Conservation (phyloP, 129 eudicot species). For the Heracleum sosnowskyi region DNA sequence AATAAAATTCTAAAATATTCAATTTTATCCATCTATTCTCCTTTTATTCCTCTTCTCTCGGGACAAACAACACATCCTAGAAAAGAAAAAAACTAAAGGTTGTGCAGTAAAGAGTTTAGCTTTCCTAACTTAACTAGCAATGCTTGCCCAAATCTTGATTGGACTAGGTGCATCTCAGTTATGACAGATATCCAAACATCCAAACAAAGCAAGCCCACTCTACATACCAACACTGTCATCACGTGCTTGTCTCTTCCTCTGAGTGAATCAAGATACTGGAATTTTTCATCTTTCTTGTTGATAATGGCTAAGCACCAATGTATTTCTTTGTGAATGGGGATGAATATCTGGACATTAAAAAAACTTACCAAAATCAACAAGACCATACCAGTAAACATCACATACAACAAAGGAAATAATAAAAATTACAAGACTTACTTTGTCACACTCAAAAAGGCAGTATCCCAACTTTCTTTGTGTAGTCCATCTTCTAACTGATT, state of each 20-base stretch:
- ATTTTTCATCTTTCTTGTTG: conserved; percentile 19
- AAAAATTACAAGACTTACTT: conserved; percentile 30
- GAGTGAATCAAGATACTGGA: conserved; percentile 82
- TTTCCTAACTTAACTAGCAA: not conserved
- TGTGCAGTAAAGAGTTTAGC: not conserved
- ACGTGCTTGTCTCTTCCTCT: conserved; percentile 26
- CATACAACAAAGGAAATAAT: not conserved
- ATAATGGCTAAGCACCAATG: conserved; percentile 21
- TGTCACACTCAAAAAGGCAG: conserved; percentile 83
- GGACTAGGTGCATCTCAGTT: not conserved
- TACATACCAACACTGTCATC: conserved; percentile 63
- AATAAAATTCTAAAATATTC: not conserved
- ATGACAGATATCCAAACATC: not conserved
- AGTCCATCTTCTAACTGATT: conserved; percentile 92
- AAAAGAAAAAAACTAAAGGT: not conserved
- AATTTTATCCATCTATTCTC: not conserved
- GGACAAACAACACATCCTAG: not conserved
- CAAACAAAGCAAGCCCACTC: not conserved
- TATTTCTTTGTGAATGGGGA: conserved; percentile 19
- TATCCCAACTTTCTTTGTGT: conserved; percentile 79
- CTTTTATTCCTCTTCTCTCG: not conserved
- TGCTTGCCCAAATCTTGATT: not conserved
- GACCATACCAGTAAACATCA: not conserved
- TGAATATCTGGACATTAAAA: conserved; percentile 29
- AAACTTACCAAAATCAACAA: not conserved